Base-by-base conservation (phyloP, 1,284 basidiomycete species). In the Golubevia sp. region DNA sequence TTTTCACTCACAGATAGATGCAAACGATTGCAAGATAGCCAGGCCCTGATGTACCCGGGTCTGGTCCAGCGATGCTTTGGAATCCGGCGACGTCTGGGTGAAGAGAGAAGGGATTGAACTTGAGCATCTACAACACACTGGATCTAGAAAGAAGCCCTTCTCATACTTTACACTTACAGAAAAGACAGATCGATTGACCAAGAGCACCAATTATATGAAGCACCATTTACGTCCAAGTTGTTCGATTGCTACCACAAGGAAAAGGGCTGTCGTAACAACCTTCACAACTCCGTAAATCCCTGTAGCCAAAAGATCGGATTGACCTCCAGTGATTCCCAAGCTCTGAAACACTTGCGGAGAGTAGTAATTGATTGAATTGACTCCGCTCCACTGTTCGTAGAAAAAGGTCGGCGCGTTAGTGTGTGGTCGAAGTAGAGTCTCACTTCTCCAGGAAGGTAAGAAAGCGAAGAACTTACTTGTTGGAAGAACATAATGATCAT, bases 271-370 rank as follows among this genome's bases (percentile, higher is more conserved):
- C 2, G 62, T 65, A 18, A 73, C 48, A 44, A 70, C 67, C 30
- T 73, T 73, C 59, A 73, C 68, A 13, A 69, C 49, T 13, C 70
- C 70, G 34, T 70, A 73, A 27, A 73, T 58, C 6, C 70, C 70
- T 13, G 70, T 73, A 7, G 70, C 70, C 15, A 73, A 53, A 54
- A n/a, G n/a, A n/a, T n/a, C n/a, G n/a, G n/a, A n/a, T n/a, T n/a
- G n/a, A n/a, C n/a, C n/a, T n/a, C n/a, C n/a, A n/a, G n/a, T n/a
- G n/a, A n/a, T n/a, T n/a, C n/a, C n/a, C n/a, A n/a, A n/a, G n/a
- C n/a, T n/a, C n/a, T n/a, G n/a, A n/a, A n/a, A n/a, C n/a, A n/a
- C n/a, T n/a, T n/a, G n/a, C n/a, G n/a, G n/a, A n/a, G n/a, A n/a
- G n/a, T n/a, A n/a, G n/a, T n/a, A n/a, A n/a, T n/a, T n/a, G n/a